phyloP scores from a whole-genome alignment of 805 yeast species.

The Saccharomyces jurei region DNA sequence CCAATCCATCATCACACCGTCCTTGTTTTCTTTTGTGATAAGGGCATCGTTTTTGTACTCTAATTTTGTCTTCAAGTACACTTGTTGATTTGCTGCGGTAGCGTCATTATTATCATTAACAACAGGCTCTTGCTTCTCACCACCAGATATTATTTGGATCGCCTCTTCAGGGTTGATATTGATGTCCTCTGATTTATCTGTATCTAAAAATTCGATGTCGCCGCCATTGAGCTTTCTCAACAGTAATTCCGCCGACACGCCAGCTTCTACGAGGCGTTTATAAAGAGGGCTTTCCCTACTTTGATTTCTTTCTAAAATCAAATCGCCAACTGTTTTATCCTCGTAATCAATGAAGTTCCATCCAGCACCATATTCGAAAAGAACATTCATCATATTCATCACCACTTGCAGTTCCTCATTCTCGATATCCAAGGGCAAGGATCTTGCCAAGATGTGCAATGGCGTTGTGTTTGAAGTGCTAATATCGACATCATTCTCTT shows the following conservation, averaged over 20 bases:
- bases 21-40: conserved; percentile 62
- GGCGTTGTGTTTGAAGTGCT: conserved; percentile 63
- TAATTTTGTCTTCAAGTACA: conserved; percentile 58
- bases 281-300: conserved; percentile 37
- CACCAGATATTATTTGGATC: background rate
- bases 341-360: conserved; percentile 76
- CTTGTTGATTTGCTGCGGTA: conserved; percentile 57
- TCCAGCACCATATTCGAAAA: conserved; percentile 84
- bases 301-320: conserved; percentile 47
- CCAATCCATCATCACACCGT: conserved; percentile 99
- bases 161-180: conserved; percentile 6
- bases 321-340: conserved; percentile 78
- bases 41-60: conserved; percentile 61
- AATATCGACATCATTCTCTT: conserved; percentile 28
- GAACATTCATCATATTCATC: conserved; percentile 46
- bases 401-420: conserved; percentile 40
- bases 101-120: conserved; percentile 41
- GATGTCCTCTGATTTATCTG: conserved; percentile 31
- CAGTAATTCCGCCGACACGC: conserved; percentile 80
- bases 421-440: conserved; percentile 33
- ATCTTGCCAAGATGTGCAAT: conserved; percentile 57
- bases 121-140: background rate
- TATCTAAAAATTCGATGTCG: conserved; percentile 52
- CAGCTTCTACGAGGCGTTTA: conserved; percentile 60
- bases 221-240: conserved; percentile 60